Base-by-base conservation (phyloP, 257 asterid species). In the Ehretia macrophylla region DNA sequence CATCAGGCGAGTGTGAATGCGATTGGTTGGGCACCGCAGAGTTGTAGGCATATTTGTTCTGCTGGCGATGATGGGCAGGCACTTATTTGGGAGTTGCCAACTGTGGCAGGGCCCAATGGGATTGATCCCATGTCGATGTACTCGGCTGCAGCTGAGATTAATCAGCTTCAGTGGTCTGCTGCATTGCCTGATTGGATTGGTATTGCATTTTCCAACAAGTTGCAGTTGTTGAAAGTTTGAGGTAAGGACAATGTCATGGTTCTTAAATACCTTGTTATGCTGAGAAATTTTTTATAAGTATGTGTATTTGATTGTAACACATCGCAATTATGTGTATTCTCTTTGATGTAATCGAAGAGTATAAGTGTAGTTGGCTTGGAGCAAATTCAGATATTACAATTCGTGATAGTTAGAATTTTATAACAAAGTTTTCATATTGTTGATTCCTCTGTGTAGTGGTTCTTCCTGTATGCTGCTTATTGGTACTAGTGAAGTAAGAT, bases 11-110 rank as follows among this genome's bases (percentile, higher is more conserved):
- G 99, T 48, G 99, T 92, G 27, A 92, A 88, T 39, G 97, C 99
- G 0, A 79, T 88, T 32, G 79, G 90, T 0, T 88, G 99, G 99
- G 99, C 97, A 1, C 99, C 99, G 10, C 97, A 86, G 76, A 92
- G 99, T 40, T 48, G 42, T 35, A 76, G 91, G 74, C 97, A 92
- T 68, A 78, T 92, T 14, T 89, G 94, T 74, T 92, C 99, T 12
- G 95, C 79, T 0, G 99, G 97, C 47, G 96, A 88, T 51, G 99
- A 92, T 20, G 94, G 86, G 11, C 95, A 75, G 74, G 93, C 96
- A 0, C 80, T 92, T 70, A 84, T 88, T 38, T 88, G 96, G 97
- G 97, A 92, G 65, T 63, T 86, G 62, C 99, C 96, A 0, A 92
- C 95, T 0, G 94, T 92, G 48, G 94, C 97, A 3, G 95, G 97